Base-by-base conservation (phyloP, 148 eudicot genomes). In the Silene conica region DNA sequence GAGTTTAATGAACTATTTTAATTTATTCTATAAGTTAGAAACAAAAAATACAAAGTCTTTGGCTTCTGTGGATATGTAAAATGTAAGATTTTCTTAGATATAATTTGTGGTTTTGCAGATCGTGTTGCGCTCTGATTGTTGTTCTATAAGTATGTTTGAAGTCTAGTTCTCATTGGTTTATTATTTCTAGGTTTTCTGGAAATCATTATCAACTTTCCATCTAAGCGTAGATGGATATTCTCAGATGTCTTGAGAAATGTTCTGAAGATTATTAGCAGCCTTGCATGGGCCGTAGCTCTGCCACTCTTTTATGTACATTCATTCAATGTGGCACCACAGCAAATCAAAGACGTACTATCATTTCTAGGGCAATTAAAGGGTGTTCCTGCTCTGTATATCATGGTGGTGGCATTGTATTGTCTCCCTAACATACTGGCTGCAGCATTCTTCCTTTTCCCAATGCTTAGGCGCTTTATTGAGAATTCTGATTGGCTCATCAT, bases 401-500 rank as follows among this genome's bases (percentile, higher is more conserved):
- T 89, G 84, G 89, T 87, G n/a, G 91, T 95, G 70, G 89, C 70
- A 66, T 50, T 92, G 72, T 95, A 95, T 80, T 79, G 88, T 78
- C 85, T 92, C 19, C 97, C 99, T 23, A 95, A 95, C 82, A 67
- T 88, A 75, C 82, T 95, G 78, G 84, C 93, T 61, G 91, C 87
- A 69, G 85, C 71, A 43, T 73, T 95, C 23, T 95, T 95, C 82
- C 76, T 92, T 72, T 95, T 95, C 60, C 97, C 97, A 25, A 92
- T 92, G 92, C 88, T 92, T 74, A 85, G 97, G 19, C 94, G 97
- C 34, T 95, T 89, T 87, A 86, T 95, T 79, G 99, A 92, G 83
- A 95, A 90, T 89, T 95, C 99, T 56, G 90, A 95, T 80, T 92
- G 96, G 96, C 96, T 79, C 80, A 87, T 95, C 72, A 71, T 89